Percentiles rank a stretch among this genome's conserved stretches.
Conservation (phyloP, 148 eudicot genomes). For the Bassia scoparia region DNA sequence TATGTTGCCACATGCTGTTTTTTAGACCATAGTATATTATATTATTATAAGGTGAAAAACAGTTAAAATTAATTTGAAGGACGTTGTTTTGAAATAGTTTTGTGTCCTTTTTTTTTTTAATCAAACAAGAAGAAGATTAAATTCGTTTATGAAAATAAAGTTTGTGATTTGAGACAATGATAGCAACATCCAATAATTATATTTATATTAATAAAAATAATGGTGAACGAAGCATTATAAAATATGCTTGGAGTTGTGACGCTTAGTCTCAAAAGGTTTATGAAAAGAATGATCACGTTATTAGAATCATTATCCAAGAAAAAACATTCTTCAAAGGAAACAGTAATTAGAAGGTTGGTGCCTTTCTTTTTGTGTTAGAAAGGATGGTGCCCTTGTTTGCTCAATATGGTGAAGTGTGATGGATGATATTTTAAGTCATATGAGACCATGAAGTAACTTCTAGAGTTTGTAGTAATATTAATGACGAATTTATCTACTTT, state of each 20-base stretch:
- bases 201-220: slow-evolving; percentile 11
- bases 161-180: slow-evolving; percentile 1
- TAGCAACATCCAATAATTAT: slow-evolving; percentile 26
- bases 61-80: slow-evolving; percentile 15
- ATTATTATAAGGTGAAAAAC: too few species aligned
- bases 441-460: too few species aligned
- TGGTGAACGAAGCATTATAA: neutral
- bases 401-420: neutral
- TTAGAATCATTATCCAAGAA: slow-evolving; percentile 2
- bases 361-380: too few species aligned
- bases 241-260: slow-evolving; percentile 1
- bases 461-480: too few species aligned
- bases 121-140: neutral
- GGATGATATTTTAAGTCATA: neutral
- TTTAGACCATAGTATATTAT: too few species aligned
- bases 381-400: neutral
- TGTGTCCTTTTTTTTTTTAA: neutral
- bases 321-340: neutral
- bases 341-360: too few species aligned
- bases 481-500: too few species aligned
- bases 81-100: neutral
- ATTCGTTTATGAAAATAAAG: neutral
- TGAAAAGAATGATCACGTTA: too few species aligned
- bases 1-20: too few species aligned
- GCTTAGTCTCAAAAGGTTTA: slow-evolving; percentile 3